phyloP scores from a whole-genome alignment of 352 stramenopile genomes.

The Thalassiosira exigua region DNA sequence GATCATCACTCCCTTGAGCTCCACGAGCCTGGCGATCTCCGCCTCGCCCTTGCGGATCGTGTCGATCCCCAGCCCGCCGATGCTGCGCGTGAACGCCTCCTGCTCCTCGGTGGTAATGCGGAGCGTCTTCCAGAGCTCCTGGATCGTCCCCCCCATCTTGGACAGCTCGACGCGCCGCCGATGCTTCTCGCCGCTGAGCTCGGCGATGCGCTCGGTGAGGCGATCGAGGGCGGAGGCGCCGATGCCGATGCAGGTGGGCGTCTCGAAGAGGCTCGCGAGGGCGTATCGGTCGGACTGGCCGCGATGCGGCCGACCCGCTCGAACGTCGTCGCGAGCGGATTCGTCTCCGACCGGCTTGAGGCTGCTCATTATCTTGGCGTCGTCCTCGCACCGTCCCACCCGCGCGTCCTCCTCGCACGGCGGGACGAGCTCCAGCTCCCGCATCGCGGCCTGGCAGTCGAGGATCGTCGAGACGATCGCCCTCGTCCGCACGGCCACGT shows the following conservation, averaged over 20 bases:
- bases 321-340: conserved; percentile 4
- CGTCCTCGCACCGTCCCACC: conserved; percentile 40
- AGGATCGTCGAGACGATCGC: conserved; percentile 72
- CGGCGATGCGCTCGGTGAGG: conserved; percentile 67
- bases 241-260: conserved; percentile 78
- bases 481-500: conserved; percentile 58
- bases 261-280: conserved; percentile 73
- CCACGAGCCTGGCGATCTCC: conserved; percentile 71
- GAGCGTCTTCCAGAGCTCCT: conserved; percentile 82
- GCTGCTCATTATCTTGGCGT: conserved; percentile 61
- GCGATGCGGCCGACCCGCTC: conserved; percentile 11
- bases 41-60: conserved; percentile 74
- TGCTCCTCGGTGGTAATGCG: conserved; percentile 78
- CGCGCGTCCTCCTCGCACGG: conserved; percentile 7
- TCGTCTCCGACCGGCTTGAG: conserved; percentile 24
- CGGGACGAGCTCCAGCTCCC: conserved; percentile 75
- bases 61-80: conserved; percentile 81
- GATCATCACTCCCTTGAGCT: conserved; percentile 78
- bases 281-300: conserved; percentile 42
- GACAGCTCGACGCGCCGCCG: conserved; percentile 66
- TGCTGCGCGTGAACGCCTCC: conserved; percentile 75
- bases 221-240: conserved; percentile 68
- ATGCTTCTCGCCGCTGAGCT: conserved; percentile 80
- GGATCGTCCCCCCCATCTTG: conserved; percentile 81
- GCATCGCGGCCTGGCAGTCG: conserved; percentile 80